Conservation (phyloP, 352 stramenopile genomes). For the Thalassiosira hispida region DNA sequence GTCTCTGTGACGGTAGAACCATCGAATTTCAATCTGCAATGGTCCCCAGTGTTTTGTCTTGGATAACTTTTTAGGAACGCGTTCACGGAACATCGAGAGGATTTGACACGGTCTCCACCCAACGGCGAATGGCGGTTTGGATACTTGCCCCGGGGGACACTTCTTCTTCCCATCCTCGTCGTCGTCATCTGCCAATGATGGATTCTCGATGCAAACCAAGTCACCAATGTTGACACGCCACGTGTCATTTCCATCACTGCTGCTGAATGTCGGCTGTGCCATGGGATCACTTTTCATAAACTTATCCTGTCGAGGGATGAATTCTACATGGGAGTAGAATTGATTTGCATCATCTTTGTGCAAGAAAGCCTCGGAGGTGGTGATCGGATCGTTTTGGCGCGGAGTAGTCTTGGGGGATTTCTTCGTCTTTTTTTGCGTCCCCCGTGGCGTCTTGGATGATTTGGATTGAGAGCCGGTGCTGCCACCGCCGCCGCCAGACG, state of each 20-base stretch:
- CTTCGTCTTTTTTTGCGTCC: neutral
- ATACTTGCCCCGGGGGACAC: neutral
- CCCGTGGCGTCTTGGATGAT: neutral
- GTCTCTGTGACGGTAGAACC: slow-evolving; percentile 20
- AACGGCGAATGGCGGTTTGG: slow-evolving; percentile 6
- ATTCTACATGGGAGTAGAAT: slow-evolving; percentile 10
- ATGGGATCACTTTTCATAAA: slow-evolving; percentile 12
- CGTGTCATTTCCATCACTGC: neutral
- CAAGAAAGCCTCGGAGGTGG: neutral
- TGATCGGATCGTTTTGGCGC: neutral
- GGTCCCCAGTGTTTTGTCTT: neutral
- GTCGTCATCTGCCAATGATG: neutral
- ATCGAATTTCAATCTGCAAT: slow-evolving; percentile 30
- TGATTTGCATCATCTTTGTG: slow-evolving; percentile 4
- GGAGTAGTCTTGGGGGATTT: neutral
- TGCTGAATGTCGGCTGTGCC: neutral
- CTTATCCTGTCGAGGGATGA: slow-evolving; percentile 5
- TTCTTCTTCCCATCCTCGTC: neutral
- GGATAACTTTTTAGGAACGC: slow-evolving; percentile 9
- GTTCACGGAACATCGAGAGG: slow-evolving; percentile 24
- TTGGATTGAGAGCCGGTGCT: neutral
- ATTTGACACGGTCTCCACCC: slow-evolving; percentile 25
- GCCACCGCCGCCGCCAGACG: no score
- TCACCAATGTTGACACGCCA: slow-evolving; percentile 31
- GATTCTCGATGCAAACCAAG: slow-evolving; percentile 17